phyloP scores from a whole-genome alignment of 148 eudicot genomes.

The Chenopodium album region DNA sequence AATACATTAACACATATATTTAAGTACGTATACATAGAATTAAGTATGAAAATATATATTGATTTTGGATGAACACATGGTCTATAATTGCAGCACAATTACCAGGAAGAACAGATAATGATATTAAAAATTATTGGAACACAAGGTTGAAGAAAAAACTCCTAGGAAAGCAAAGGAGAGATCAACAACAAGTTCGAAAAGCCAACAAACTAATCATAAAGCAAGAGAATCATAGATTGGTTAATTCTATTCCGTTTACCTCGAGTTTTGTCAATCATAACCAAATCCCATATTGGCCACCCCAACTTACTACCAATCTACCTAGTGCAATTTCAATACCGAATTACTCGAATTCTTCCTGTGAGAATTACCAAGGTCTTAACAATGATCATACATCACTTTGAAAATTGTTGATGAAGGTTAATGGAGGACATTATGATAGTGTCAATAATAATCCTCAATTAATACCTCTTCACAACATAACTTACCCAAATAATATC shows the following conservation, averaged over 20 bases:
- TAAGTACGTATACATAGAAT: background rate
- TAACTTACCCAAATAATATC: background rate
- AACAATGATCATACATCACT: conserved; percentile 54
- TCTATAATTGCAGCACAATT: conserved; percentile 92
- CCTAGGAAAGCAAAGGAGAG: conserved; percentile 74
- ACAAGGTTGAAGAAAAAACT: conserved; percentile 90
- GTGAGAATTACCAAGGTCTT: background rate
- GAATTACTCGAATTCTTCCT: conserved; percentile 20
- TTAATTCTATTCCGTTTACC: conserved; percentile 8
- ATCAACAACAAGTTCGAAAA: conserved; percentile 35
- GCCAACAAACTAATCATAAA: conserved; percentile 21
- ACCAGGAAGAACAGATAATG: conserved; percentile 95
- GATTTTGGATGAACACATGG: conserved; percentile 52
- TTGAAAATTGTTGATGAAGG: conserved; percentile 57
- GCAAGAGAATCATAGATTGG: conserved; percentile 16
- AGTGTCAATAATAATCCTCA: background rate
- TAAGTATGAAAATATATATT: background rate
- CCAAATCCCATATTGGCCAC: conserved; percentile 25
- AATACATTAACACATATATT: no score
- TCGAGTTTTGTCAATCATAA: conserved; percentile 7
- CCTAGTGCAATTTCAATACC: conserved; percentile 14
- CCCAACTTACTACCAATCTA: conserved; percentile 11
- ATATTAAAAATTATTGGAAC: conserved; percentile 95
- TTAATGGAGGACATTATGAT: conserved; percentile 46
- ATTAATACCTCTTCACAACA: conserved; percentile 1